Evolutionary conservation across 805 yeast species (phyloP).

Genomic region (Danielia oregonensis): DNA sequence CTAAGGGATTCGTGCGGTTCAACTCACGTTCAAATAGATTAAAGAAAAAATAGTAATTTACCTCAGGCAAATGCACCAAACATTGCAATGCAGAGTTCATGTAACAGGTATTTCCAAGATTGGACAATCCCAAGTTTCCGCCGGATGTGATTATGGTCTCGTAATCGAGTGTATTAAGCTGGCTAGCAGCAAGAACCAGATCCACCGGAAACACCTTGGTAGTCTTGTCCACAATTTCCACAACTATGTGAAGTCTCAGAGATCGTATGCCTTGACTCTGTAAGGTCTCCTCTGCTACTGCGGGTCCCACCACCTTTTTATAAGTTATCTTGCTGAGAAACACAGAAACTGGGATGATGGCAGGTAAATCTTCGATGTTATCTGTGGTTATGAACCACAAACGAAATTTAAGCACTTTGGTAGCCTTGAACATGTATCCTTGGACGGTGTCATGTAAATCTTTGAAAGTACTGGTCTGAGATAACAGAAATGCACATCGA

Average conservation of each 20-base stretch:
- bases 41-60: conserved; percentile 69
- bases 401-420: conserved; percentile 21
- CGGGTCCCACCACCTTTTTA: conserved; percentile 26
- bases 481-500: conserved; percentile 17
- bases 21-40: conserved; percentile 61
- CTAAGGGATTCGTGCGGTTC: conserved; percentile 77
- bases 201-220: conserved; percentile 23
- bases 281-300: conserved; percentile 21
- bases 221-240: conserved; percentile 21
- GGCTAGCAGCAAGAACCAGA: conserved; percentile 6
- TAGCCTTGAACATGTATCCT: conserved; percentile 17
- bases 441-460: conserved; percentile 29
- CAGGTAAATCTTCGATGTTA: conserved; percentile 20
- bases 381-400: conserved; percentile 35
- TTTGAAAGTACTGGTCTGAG: conserved; percentile 32
- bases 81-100: conserved; percentile 96
- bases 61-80: conserved; percentile 78
- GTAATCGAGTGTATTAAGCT: conserved; percentile 9
- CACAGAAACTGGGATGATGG: conserved; percentile 19
- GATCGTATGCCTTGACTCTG: conserved; percentile 27
- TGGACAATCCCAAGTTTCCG: conserved; percentile 58
- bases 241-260: conserved; percentile 24
- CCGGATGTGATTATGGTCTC: conserved; percentile 15
- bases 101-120: conserved; percentile 88
- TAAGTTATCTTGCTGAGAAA: conserved; percentile 28